Evolutionary conservation across 2,329 filamentous ascomycete genomes (phyloP).

Genomic region (Pestalotiopsis sp.): DNA sequence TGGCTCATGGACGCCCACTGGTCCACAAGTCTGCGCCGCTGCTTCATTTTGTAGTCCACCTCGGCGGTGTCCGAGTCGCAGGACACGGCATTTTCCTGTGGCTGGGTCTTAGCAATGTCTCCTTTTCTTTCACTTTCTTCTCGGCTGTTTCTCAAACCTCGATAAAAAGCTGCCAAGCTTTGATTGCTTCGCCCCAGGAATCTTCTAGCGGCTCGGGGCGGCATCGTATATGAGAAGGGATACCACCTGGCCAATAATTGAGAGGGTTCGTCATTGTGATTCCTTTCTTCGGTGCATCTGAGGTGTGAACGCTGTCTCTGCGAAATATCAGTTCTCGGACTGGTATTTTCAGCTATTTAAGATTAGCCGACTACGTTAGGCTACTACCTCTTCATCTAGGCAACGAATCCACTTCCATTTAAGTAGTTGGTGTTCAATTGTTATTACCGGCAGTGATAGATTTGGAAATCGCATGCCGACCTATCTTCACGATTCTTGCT

Average conservation of each 20-base stretch:
- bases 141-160: not conserved
- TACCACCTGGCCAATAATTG: not conserved
- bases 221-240: not conserved
- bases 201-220: not conserved
- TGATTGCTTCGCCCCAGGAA: not conserved
- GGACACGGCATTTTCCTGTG: not conserved
- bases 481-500: no score
- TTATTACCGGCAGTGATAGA: no score
- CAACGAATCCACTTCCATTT: no score
- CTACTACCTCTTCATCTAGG: no score
- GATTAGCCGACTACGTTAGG: no score
- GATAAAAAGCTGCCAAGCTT: not conserved
- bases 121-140: not conserved
- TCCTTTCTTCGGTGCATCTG: not conserved
- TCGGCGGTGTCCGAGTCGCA: not conserved
- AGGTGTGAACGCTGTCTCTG: rapidly evolving
- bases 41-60: not conserved
- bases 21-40: not conserved
- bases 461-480: no score
- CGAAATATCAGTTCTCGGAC: no score
- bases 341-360: no score
- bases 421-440: no score
- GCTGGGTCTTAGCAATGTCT: not conserved
- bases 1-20: not conserved
- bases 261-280: not conserved